A percentile compares a stretch with the other conserved stretches of the same genome.
phyloP scores from a whole-genome alignment of 192 early-diverging fungal genomes.

The Mortierella hygrophila region DNA sequence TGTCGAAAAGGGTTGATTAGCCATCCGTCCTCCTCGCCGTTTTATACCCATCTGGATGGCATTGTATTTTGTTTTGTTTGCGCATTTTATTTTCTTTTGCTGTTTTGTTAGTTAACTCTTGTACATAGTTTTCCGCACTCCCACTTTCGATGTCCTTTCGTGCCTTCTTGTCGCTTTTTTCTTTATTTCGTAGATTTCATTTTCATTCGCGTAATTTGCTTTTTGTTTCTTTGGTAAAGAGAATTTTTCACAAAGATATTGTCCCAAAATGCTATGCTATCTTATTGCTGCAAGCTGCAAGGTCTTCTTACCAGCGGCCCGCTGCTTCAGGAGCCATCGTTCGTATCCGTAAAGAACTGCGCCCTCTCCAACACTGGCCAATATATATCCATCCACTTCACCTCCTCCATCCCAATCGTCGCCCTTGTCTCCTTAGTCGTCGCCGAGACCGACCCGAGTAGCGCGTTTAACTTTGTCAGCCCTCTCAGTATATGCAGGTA shows the following conservation, averaged over 20 bases:
- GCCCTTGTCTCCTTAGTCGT: not conserved
- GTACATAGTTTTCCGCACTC: not conserved
- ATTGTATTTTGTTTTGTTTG: not conserved
- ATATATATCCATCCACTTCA: not conserved
- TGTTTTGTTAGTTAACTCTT: not conserved
- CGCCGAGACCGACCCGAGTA: not conserved
- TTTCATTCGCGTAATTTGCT: not conserved
- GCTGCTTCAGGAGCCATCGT: not conserved
- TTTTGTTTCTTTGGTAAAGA: not conserved
- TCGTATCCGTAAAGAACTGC: not conserved
- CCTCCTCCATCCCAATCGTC: not conserved
- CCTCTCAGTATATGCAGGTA: not conserved
- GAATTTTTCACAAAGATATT: not conserved
- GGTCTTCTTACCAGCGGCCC: not conserved
- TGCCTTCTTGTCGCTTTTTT: not conserved
- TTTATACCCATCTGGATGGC: constrained; percentile 4
- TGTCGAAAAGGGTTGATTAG: not conserved
- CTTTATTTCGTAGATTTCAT: not conserved
- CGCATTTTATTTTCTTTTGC: not conserved
- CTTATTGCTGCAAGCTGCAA: no score
- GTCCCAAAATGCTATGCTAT: not conserved
- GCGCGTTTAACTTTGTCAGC: not conserved
- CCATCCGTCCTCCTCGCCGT: not conserved
- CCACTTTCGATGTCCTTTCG: not conserved
- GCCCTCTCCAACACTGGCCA: not conserved